A percentile compares a stretch with the other conserved stretches of the same genome.
Conservation (phyloP, 768 basidiomycete genomes). For the Psilocybe subaeruginosa region DNA sequence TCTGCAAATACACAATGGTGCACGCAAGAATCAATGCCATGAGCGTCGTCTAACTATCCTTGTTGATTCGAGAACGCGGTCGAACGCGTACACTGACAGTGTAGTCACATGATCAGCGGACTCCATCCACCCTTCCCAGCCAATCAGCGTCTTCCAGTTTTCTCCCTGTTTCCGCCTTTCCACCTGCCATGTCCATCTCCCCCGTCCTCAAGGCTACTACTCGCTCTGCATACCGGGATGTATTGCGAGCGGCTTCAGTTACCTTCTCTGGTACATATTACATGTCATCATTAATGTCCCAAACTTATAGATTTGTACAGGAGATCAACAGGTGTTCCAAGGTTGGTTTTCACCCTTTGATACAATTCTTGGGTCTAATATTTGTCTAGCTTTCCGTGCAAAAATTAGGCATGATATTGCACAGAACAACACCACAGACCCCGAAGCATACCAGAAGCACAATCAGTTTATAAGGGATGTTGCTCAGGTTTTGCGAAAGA, state of each 20-base stretch:
- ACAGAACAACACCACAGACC: constrained; percentile 42
- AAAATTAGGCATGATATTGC: constrained; percentile 69
- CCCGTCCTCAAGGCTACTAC: constrained; percentile 62
- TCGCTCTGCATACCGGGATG: constrained; percentile 73
- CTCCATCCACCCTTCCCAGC: constrained; percentile 11
- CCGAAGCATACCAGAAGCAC: constrained; percentile 52
- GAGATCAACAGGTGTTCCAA: constrained; percentile 57
- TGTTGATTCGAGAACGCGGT: constrained; percentile 25
- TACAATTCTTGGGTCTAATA: constrained; percentile 9
- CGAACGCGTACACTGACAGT: constrained; percentile 19
- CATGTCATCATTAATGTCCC: neutral
- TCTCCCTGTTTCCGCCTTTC: constrained; percentile 17
- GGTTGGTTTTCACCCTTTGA: constrained; percentile 36
- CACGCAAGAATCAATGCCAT: neutral
- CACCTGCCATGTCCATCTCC: constrained; percentile 53
- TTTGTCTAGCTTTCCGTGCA: constrained; percentile 63
- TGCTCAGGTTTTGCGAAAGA: constrained; percentile 72
- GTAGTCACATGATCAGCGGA: constrained; percentile 24
- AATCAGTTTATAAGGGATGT: constrained; percentile 69
- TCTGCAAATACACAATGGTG: neutral
- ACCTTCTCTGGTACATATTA: constrained; percentile 63
- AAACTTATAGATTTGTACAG: constrained; percentile 31
- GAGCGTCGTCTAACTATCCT: constrained; percentile 17
- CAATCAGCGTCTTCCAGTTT: constrained; percentile 28
- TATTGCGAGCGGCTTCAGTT: constrained; percentile 64